A percentile compares a stretch with the other conserved stretches of the same genome.
Conservation (phyloP, 2,329 filamentous ascomycete species). For the Hymenoscyphus linearis region DNA sequence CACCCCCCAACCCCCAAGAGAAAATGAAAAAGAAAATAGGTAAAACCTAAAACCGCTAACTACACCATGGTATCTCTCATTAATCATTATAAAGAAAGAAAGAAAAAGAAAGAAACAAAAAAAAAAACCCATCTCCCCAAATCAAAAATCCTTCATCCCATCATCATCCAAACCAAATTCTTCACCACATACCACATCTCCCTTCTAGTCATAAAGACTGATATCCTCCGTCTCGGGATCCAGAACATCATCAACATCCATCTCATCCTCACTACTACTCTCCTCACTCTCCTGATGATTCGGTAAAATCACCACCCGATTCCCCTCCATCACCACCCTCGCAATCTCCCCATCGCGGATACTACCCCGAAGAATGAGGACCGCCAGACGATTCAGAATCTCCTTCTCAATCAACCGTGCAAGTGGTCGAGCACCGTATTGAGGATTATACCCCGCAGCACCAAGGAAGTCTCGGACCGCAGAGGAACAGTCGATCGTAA, state of each 20-base stretch:
- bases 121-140: too few relatives aligned
- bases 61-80: too few relatives aligned
- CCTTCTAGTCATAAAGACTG: conserved; percentile 43
- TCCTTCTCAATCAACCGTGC: conserved; percentile 93
- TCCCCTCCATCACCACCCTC: conserved; percentile 70
- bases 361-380: conserved; percentile 80
- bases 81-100: too few relatives aligned
- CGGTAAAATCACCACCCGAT: conserved; percentile 72
- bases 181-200: neutral
- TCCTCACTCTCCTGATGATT: conserved; percentile 77
- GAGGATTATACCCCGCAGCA: conserved; percentile 85
- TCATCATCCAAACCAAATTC: neutral
- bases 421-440: conserved; percentile 87
- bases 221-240: conserved; percentile 59
- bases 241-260: conserved; percentile 51
- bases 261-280: conserved; percentile 67
- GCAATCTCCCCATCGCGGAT: conserved; percentile 84
- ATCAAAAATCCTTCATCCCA: neutral
- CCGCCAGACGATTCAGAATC: conserved; percentile 86
- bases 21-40: too few relatives aligned
- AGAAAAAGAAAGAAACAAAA: too few relatives aligned
- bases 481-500: conserved; percentile 73
- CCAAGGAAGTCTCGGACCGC: conserved; percentile 93
- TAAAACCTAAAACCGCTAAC: too few relatives aligned
- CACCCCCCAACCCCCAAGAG: too few relatives aligned